phyloP scores from a whole-genome alignment of 129 eudicot species.

The Flaveria sonorensis region DNA sequence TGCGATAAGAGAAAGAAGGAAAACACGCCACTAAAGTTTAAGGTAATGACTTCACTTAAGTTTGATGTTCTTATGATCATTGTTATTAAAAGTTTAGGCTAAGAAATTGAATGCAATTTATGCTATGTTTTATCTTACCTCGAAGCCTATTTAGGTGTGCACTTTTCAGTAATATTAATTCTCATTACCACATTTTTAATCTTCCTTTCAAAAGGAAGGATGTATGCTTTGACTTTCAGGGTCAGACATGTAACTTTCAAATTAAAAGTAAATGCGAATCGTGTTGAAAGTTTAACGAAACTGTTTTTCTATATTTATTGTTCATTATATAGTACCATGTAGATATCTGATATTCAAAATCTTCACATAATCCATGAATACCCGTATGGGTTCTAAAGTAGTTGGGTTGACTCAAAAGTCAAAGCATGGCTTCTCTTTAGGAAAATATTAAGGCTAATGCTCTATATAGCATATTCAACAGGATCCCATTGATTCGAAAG shows the following conservation, averaged over 20 bases:
- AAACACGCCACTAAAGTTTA: conserved; percentile 25
- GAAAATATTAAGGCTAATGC: background rate
- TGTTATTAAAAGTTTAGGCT: background rate
- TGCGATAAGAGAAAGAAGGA: conserved; percentile 40
- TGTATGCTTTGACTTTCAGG: conserved; percentile 4
- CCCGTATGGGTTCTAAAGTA: background rate
- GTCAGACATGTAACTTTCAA: conserved; percentile 3
- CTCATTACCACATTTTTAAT: background rate
- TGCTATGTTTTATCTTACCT: background rate
- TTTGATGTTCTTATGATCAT: background rate
- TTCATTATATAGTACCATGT: conserved; percentile 1
- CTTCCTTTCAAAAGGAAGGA: background rate
- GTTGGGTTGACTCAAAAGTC: conserved; percentile 28
- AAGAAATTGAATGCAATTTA: background rate
- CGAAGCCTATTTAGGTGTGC: background rate
- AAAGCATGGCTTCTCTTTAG: background rate
- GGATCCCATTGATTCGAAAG: conserved; percentile 28
- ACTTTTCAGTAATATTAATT: background rate
- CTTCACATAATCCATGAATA: background rate
- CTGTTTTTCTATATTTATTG: background rate
- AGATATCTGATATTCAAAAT: background rate
- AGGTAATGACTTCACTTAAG: conserved; percentile 27
- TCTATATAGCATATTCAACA: conserved; percentile 18
- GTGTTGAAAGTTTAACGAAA: background rate
- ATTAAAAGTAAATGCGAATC: background rate